Evolutionary conservation across 345 rosid species (phyloP).

Genomic region (Gossypium turneri): DNA sequence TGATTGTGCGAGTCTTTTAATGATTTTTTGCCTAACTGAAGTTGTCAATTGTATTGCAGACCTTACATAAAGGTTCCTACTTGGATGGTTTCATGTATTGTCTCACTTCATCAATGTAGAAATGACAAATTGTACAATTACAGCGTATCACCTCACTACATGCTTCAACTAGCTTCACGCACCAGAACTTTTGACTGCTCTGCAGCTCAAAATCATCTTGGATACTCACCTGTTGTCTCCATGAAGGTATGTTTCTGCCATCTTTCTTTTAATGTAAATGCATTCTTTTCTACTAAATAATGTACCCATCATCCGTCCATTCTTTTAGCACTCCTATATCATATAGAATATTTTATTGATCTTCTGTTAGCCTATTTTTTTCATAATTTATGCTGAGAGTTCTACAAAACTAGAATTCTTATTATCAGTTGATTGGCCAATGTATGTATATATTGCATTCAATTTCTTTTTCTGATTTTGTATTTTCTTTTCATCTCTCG

Average conservation of each 20-base stretch:
- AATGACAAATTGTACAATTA: conserved; percentile 44
- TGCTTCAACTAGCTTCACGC: conserved; percentile 56
- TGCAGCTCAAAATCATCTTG: conserved; percentile 69
- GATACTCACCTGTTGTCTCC: conserved; percentile 65
- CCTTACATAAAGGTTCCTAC: conserved; percentile 72
- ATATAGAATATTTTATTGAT: not conserved
- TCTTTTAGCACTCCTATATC: not conserved
- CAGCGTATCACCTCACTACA: conserved; percentile 41
- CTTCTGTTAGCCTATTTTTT: conserved; percentile 4
- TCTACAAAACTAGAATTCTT: not conserved
- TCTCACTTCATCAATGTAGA: conserved; percentile 48
- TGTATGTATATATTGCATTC: not conserved
- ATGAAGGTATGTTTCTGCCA: conserved; percentile 48
- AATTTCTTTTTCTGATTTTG: conserved; percentile 7
- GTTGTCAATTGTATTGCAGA: conserved; percentile 39
- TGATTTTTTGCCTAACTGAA: conserved; percentile 16
- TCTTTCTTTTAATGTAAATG: not conserved
- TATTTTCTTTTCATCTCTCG: not conserved
- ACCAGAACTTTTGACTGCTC: conserved; percentile 77
- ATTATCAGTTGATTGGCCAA: not conserved
- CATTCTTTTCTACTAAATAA: not conserved
- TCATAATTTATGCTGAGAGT: not conserved
- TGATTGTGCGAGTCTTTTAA: conserved; percentile 3
- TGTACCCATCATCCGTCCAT: not conserved
- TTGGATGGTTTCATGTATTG: conserved; percentile 35